phyloP scores from a whole-genome alignment of 2,329 filamentous ascomycete genomes.

The Cladorrhinum sp. region DNA sequence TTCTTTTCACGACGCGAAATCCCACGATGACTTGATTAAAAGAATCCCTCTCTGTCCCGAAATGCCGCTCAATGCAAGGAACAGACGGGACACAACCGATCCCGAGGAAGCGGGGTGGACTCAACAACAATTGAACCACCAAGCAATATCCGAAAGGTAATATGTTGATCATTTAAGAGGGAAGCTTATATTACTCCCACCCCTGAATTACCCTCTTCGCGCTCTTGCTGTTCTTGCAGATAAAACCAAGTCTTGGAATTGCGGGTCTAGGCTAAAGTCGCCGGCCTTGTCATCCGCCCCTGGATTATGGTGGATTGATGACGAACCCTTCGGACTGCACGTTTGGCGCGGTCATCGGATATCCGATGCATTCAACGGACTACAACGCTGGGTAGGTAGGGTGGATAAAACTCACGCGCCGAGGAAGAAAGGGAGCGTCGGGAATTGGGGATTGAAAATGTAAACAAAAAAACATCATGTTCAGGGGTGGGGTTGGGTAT shows the following conservation, averaged over 20 bases:
- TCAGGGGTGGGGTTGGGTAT: not conserved
- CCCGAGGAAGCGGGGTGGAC: not conserved
- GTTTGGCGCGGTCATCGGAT: not conserved
- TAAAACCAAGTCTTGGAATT: not conserved
- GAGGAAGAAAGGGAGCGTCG: too few relatives aligned
- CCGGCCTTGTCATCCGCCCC: constrained; percentile 3
- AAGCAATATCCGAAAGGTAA: not conserved
- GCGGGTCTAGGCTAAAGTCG: constrained; percentile 17
- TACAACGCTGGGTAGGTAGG: not conserved
- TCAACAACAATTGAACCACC: not conserved
- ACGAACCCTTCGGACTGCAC: not conserved
- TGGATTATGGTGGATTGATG: not conserved
- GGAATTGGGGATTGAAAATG: too few relatives aligned
- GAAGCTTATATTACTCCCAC: constrained; percentile 11
- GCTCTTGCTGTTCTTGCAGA: not conserved
- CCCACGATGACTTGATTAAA: not conserved
- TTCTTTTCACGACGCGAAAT: too few relatives aligned
- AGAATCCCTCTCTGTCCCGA: not conserved
- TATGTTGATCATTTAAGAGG: not conserved
- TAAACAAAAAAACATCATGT: not conserved
- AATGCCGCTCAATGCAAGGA: not conserved
- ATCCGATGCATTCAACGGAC: not conserved
- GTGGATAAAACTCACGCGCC: too few relatives aligned
- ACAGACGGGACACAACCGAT: not conserved
- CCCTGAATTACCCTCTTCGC: not conserved